Evolutionary conservation across 1,139 yeast species (phyloP), one percentile per base, ranked within the genome.

Genomic region (Saccharomyces hybrid): DNA sequence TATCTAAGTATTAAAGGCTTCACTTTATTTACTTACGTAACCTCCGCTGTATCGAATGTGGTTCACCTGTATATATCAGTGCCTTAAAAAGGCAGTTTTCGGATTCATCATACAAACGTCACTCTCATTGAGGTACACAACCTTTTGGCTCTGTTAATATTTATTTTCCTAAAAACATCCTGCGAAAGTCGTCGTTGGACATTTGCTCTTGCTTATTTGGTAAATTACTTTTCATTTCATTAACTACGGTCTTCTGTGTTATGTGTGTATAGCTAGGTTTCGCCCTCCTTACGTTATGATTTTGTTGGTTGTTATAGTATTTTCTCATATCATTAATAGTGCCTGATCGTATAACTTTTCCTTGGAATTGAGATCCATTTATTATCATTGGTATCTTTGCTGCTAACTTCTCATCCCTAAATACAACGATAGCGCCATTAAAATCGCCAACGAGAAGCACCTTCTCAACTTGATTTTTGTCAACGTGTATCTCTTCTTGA

Each of bases 361-460:
- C 77, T 11, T 75, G 77, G 27, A 80, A 70, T 7, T 57, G 62
- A 9, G 61, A 61, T 0, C 82, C 80, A 46, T 78, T 76, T n/a
- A 84, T 62, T 3, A 70, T 68, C 67, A 86, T 66, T 0, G 76
- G 70, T 0, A 86, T 86, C 54, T 70, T 76, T 0, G 95, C 93
- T 3, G 87, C 80, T 54, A 77, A 78, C 8, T 71, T 66, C 0
- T 75, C 73, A 4, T 68, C 69, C 25, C 65, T 69, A 61, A 81
- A 83, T 60, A 81, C 81, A 2, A 86, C 75, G 14, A 81, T 63
- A 0, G 86, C 88, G 2, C 79, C 80, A 2, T 70, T 68, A n/a
- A 68, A 63, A 31, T 75, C 78, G 0, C 86, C 79, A 47, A 75
- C 76, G 23, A 83, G 65, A 14, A 76, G 72, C 0, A 84, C 57